Conservation (phyloP, 805 yeast genomes). For the Lipomyces orientalis region DNA sequence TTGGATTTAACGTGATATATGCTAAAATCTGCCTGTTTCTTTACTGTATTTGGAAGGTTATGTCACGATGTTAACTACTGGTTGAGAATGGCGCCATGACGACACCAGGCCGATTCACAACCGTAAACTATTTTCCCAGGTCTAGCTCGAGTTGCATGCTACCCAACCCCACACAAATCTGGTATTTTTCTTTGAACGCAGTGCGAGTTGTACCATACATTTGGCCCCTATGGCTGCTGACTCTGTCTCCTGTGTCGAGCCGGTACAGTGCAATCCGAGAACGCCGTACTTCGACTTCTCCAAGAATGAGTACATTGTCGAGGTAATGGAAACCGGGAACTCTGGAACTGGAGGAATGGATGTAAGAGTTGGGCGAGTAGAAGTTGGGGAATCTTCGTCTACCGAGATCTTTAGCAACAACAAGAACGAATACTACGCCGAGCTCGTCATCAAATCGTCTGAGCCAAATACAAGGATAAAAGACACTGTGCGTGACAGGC, state of each 20-base stretch:
- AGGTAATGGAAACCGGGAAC: neutral
- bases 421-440: neutral
- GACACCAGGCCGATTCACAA: neutral
- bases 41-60: neutral
- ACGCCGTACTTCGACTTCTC: constrained; percentile 3
- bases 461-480: neutral
- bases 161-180: neutral
- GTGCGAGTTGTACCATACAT: neutral
- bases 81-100: neutral
- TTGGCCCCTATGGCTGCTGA: neutral
- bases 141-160: neutral
- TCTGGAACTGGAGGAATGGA: neutral
- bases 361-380: neutral
- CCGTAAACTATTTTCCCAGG: neutral
- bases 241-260: neutral
- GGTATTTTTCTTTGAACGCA: neutral
- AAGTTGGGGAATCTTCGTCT: neutral
- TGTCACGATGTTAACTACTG: neutral
- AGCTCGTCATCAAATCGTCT: neutral
- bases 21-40: neutral
- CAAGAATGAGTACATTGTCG: neutral
- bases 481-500: neutral
- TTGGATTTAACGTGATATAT: neutral
- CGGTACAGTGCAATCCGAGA: neutral
- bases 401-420: neutral